phyloP scores from a whole-genome alignment of 768 basidiomycete species.

The Naganishia vaughanmartiniae region DNA sequence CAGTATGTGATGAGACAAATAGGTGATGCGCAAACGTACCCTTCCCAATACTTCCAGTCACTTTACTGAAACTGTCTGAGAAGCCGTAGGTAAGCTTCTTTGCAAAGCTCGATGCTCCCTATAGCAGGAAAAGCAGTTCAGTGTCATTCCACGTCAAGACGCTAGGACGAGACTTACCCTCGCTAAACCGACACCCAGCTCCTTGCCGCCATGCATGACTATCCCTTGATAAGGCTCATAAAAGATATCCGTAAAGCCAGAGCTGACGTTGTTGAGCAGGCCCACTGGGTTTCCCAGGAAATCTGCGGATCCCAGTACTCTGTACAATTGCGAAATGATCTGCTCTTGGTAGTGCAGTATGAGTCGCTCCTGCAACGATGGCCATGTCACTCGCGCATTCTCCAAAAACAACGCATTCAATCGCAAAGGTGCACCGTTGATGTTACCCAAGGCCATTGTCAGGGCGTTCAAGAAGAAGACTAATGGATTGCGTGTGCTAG shows the following conservation, averaged over 20 bases:
- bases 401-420: slow-evolving; percentile 91
- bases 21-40: slow-evolving; percentile 55
- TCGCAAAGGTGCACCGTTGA: slow-evolving; percentile 91
- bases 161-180: slow-evolving; percentile 61
- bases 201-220: slow-evolving; percentile 92
- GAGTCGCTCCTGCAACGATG: slow-evolving; percentile 79
- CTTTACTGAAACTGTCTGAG: slow-evolving; percentile 94
- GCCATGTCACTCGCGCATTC: slow-evolving; percentile 82
- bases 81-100: slow-evolving; percentile 98
- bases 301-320: slow-evolving; percentile 96
- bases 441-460: slow-evolving; percentile 94
- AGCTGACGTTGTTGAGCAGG: slow-evolving; percentile 95
- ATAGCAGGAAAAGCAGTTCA: slow-evolving; percentile 6
- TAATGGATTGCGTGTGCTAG: slow-evolving; percentile 70
- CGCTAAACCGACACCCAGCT: slow-evolving; percentile 88
- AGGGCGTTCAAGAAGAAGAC: slow-evolving; percentile 90
- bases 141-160: slow-evolving; percentile 1
- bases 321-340: slow-evolving; percentile 86
- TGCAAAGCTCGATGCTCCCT: slow-evolving; percentile 96
- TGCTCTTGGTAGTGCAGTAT: slow-evolving; percentile 91
- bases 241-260: slow-evolving; percentile 96
- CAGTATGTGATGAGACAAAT: background rate
- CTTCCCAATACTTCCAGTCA: slow-evolving; percentile 96
- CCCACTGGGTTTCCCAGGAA: slow-evolving; percentile 79
- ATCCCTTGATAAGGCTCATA: slow-evolving; percentile 97